These are phyloP conservation scores for Mortierella polycephala DNA, from an alignment of 371 early-diverging fungal genomes.

Conservation along the genomic window DNA sequence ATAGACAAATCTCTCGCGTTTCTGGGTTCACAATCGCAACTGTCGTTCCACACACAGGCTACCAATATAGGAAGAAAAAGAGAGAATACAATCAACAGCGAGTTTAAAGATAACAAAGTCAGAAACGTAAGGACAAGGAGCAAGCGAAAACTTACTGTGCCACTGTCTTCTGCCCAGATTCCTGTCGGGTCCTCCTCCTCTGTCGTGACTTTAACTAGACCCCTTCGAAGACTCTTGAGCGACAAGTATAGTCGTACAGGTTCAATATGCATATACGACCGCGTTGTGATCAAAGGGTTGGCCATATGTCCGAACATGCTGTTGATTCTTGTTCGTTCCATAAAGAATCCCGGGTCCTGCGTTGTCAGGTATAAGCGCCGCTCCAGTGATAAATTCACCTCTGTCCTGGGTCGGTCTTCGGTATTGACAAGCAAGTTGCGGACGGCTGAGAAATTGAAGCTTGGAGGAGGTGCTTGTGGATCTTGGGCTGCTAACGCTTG, in stretches of 20 bases:
- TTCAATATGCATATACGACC: constrained; percentile 81
- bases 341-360: background rate
- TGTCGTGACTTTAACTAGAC: constrained; percentile 67
- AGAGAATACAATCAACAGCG: background rate
- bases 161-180: constrained; percentile 79
- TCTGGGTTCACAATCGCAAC: constrained; percentile 88
- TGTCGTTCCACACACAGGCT: constrained; percentile 70
- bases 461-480: constrained; percentile 20
- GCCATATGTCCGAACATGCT: constrained; percentile 77
- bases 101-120: background rate
- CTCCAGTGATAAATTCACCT: constrained; percentile 61
- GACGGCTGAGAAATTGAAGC: constrained; percentile 56
- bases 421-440: constrained; percentile 77
- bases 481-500: constrained; percentile 73
- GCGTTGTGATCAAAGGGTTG: constrained; percentile 84
- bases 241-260: constrained; percentile 75
- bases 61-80: background rate
- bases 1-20: constrained; percentile 70
- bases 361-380: constrained; percentile 56
- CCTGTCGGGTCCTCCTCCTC: constrained; percentile 66
- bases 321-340: constrained; percentile 75
- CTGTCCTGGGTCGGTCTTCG: constrained; percentile 73
- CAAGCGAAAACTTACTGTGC: constrained; percentile 64
- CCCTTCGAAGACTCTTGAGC: constrained; percentile 70
- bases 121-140: background rate